Conservation (phyloP, 768 basidiomycete genomes). For the Lactarius akahatsu region DNA sequence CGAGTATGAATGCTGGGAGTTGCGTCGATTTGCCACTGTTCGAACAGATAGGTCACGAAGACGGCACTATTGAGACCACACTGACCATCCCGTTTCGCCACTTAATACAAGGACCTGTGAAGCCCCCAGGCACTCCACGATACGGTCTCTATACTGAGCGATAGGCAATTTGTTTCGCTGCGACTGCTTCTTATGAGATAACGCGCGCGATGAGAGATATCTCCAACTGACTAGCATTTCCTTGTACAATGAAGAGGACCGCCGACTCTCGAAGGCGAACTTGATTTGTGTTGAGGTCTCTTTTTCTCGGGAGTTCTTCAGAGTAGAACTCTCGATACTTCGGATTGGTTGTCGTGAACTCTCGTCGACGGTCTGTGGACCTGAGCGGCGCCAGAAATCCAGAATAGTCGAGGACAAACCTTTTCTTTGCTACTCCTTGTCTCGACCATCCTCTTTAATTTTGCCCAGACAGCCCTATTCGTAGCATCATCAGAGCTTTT, state of each 20-base stretch:
- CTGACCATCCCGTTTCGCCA: slow-evolving; percentile 74
- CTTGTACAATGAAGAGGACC: slow-evolving; percentile 66
- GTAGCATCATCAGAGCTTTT: slow-evolving; percentile 57
- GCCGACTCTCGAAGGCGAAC: slow-evolving; percentile 59
- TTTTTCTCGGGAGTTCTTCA: slow-evolving; percentile 14
- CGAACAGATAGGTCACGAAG: slow-evolving; percentile 6
- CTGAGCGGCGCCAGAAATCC: neutral
- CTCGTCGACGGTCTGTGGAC: slow-evolving; percentile 18
- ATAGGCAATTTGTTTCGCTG: slow-evolving; percentile 85
- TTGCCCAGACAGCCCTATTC: slow-evolving; percentile 72
- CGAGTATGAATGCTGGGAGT: slow-evolving; percentile 90
- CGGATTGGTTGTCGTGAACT: neutral
- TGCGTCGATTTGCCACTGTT: slow-evolving; percentile 94
- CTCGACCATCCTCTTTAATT: slow-evolving; percentile 60
- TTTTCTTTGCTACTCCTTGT: slow-evolving; percentile 51
- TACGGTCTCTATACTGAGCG: slow-evolving; percentile 72
- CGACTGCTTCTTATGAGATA: slow-evolving; percentile 41
- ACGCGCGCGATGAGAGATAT: neutral
- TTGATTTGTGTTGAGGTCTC: slow-evolving; percentile 50
- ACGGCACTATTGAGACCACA: slow-evolving; percentile 16
- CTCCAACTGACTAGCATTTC: slow-evolving; percentile 74
- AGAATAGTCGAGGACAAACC: slow-evolving; percentile 37
- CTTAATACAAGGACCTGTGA: slow-evolving; percentile 88
- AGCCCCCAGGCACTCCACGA: slow-evolving; percentile 63
- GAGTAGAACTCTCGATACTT: neutral